phyloP scores from a whole-genome alignment of 148 eudicot genomes.

The Pouteria glomerata region DNA sequence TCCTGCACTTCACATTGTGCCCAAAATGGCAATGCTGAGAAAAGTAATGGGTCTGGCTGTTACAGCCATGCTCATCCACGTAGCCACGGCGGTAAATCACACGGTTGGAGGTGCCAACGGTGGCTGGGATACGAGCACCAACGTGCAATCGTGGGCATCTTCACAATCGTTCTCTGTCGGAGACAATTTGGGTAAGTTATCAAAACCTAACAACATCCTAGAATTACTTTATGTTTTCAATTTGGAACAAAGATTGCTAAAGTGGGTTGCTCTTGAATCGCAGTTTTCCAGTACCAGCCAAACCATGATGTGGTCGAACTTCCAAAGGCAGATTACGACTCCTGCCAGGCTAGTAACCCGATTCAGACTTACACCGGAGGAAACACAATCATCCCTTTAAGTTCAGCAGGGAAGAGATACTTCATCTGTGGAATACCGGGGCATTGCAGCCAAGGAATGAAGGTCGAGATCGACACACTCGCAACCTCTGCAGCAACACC shows the following conservation, averaged over 20 bases:
- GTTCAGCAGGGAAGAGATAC: slow-evolving; percentile 52
- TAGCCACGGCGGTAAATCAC: slow-evolving; percentile 20
- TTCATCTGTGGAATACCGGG: slow-evolving; percentile 57
- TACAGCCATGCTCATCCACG: slow-evolving; percentile 12
- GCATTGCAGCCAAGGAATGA: slow-evolving; percentile 66
- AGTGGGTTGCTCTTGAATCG: neutral
- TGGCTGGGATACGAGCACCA: slow-evolving; percentile 28
- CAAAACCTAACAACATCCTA: no score
- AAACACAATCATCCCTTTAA: slow-evolving; percentile 29
- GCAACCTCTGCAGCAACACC: slow-evolving; percentile 30
- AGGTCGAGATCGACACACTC: slow-evolving; percentile 38
- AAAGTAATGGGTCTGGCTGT: slow-evolving; percentile 17
- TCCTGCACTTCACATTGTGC: neutral
- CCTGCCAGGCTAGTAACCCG: slow-evolving; percentile 45
- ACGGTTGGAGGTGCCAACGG: slow-evolving; percentile 30
- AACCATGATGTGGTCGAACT: slow-evolving; percentile 60
- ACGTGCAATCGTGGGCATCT: slow-evolving; percentile 22
- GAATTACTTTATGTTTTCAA: no score
- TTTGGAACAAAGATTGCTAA: neutral
- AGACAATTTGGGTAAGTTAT: slow-evolving; percentile 27
- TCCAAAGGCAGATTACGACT: slow-evolving; percentile 38
- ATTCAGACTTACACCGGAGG: slow-evolving; percentile 33
- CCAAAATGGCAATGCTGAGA: slow-evolving; percentile 13
- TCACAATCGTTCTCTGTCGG: slow-evolving; percentile 13
- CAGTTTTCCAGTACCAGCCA: slow-evolving; percentile 52